A percentile compares a stretch with the other conserved stretches of the same genome.
Conservation (phyloP, 306 rosid genomes). For the Vigna reflexopilosa region DNA sequence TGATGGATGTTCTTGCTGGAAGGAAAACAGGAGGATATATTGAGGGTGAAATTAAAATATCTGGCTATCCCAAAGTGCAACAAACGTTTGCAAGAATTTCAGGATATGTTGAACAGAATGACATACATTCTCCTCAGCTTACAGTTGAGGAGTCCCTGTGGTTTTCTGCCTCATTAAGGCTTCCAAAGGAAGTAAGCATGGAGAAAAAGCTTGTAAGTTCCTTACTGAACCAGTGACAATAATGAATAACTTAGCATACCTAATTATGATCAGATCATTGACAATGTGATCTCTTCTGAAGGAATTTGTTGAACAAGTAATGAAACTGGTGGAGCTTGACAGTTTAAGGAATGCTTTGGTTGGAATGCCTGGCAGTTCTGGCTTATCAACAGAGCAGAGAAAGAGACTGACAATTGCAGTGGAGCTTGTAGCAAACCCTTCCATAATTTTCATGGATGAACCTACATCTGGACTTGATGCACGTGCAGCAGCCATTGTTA, state of each 20-base stretch:
- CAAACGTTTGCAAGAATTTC: conserved; percentile 77
- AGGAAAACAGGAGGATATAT: conserved; percentile 90
- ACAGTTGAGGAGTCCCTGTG: conserved; percentile 83
- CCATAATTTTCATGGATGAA: conserved; percentile 89
- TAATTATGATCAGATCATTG: not conserved
- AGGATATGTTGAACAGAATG: conserved; percentile 91
- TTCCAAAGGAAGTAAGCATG: conserved; percentile 68
- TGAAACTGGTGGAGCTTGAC: conserved; percentile 84
- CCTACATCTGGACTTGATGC: conserved; percentile 94
- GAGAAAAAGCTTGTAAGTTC: conserved; percentile 63
- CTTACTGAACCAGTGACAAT: conserved; percentile 13
- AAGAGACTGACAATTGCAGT: conserved; percentile 84
- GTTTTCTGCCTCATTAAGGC: conserved; percentile 85
- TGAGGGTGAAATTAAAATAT: conserved; percentile 77
- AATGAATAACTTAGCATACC: not conserved
- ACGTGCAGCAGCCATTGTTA: conserved; percentile 88
- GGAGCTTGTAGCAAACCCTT: conserved; percentile 91
- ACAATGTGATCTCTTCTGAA: conserved; percentile 40
- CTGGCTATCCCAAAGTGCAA: conserved; percentile 83
- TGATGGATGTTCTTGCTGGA: conserved; percentile 94
- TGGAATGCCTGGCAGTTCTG: conserved; percentile 79
- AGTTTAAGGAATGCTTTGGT: conserved; percentile 69
- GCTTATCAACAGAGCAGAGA: conserved; percentile 91
- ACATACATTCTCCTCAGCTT: conserved; percentile 90
- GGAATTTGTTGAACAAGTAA: conserved; percentile 88